Base-by-base conservation (phyloP, 257 asterid genomes). In the Solanum phureja region DNA sequence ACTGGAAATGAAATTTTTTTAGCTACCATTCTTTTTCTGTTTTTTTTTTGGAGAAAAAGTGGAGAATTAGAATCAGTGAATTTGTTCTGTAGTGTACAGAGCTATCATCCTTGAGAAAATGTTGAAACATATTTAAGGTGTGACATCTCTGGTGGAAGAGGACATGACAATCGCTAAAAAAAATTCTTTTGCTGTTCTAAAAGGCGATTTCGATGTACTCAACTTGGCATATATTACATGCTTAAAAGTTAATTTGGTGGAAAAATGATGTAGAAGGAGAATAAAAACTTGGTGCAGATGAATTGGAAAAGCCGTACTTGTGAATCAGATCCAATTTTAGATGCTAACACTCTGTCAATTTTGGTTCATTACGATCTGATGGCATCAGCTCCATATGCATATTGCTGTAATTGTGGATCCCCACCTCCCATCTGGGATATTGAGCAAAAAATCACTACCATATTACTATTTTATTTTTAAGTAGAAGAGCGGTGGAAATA, bases 161-260 rank as follows among this genome's bases (percentile, higher is more conserved):
- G 89, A 81, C 71, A 23, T 87, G 72, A 40, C 86, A 87, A 27
- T 60, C 6, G 29, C 35, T 64, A 77, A 49, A 68, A 60, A 19
- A 74, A 88, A 87, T 87, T 91, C 91, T 81, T 69, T 83, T 89
- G 52, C 91, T 83, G 87, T 88, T 81, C 31, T 68, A 40, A 86
- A 86, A 83, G 92, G 64, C 31, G 88, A 86, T 88, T 76, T 89
- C 2, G 13, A 56, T 87, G 85, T 89, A 75, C 89, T 84, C 90
- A 88, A 91, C 87, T 68, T 87, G 90, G 91, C 90, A 90, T 90
- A 89, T 90, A 49, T 82, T 88, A 66, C 58, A 87, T 90, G 93
- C 93, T 85, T 86, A 29, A 49, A 89, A 71, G 87, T 87, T 87
- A 71, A 58, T 44, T 60, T 34, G 33, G 85, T 87, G 77, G 77